Evolutionary conservation across 805 yeast genomes (phyloP), one percentile per base, ranked within the genome.

Genomic region (Spathaspora passalidarum): DNA sequence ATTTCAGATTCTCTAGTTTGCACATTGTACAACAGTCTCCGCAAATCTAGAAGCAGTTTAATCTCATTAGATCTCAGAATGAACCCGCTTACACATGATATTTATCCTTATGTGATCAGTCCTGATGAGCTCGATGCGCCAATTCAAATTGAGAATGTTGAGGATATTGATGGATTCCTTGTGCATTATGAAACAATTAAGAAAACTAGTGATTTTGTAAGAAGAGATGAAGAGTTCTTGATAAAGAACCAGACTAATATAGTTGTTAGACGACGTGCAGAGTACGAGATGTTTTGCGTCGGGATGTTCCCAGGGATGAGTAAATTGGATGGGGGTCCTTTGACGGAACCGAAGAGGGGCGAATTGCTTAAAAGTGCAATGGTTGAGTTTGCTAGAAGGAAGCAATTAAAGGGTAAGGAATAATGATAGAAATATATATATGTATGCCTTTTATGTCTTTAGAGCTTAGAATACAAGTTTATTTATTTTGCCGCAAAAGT

Each of bases 101-200:
- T 75, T 41, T 78, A 79, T 55, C 81, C 84, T 0, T 78, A 70
- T 52, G 79, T 79, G 1, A 79, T 79, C 57, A 73, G 72, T 49
- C 76, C 77, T 4, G 66, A 67, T 7, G 80, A 72, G 42, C 46
- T 62, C 16, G 65, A 65, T 42, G 70, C 73, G 2, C 34, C 34
- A 17, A 64, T 78, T 14, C 75, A 69, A 35, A 54, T 78, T 37
- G 78, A 73, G 32, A 72, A 72, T 4, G 56, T 68, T 40, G 81
- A 78, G 41, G 83, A 78, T 49, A 75, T 79, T 19, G 81, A 76
- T 50, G 77, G 75, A 19, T 79, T 79, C 47, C 63, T 74, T 1
- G 68, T 71, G 6, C 78, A 73, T 45, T 79, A 75, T 52, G 62
- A 68, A 22, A 65, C 75, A 3, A 57, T 77, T 17, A 66, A 63